phyloP scores from a whole-genome alignment of 1,139 yeast species.

The Yamadazyma sp. region DNA sequence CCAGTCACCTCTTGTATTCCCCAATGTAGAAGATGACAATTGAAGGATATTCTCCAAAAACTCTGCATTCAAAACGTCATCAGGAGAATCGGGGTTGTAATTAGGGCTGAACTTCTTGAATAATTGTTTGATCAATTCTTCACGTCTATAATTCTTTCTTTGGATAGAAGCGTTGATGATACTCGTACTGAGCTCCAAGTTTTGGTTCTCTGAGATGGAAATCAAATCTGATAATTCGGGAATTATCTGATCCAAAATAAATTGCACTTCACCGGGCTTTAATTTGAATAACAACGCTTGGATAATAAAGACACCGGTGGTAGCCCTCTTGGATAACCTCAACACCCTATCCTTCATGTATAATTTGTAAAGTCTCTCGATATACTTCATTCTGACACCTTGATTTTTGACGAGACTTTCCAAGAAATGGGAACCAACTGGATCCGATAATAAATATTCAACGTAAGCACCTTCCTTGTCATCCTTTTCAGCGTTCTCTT shows the following conservation, averaged over 20 bases:
- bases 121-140: slow-evolving; percentile 63
- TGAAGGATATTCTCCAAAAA: slow-evolving; percentile 62
- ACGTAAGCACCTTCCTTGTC: slow-evolving; percentile 76
- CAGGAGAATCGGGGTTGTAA: slow-evolving; percentile 30
- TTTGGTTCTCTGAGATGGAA: slow-evolving; percentile 51
- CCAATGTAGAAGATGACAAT: slow-evolving; percentile 69
- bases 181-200: slow-evolving; percentile 67
- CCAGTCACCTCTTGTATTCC: slow-evolving; percentile 85
- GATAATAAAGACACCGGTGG: slow-evolving; percentile 81
- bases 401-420: slow-evolving; percentile 65
- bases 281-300: slow-evolving; percentile 65
- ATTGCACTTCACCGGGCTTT: slow-evolving; percentile 57
- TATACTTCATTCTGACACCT: slow-evolving; percentile 64
- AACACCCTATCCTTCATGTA: slow-evolving; percentile 75
- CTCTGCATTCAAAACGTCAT: slow-evolving; percentile 39
- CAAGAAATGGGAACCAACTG: slow-evolving; percentile 89
- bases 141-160: slow-evolving; percentile 60
- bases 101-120: slow-evolving; percentile 59
- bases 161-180: slow-evolving; percentile 67
- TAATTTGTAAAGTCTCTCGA: slow-evolving; percentile 65
- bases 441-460: slow-evolving; percentile 79
- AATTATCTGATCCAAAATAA: slow-evolving; percentile 65
- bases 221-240: slow-evolving; percentile 66
- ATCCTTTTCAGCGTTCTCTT: slow-evolving; percentile 49
- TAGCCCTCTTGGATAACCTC: slow-evolving; percentile 74